A percentile compares a stretch with the other conserved stretches of the same genome.
Evolutionary conservation across 129 eudicot species (phyloP).

Genomic region (Helianthus annuus): DNA sequence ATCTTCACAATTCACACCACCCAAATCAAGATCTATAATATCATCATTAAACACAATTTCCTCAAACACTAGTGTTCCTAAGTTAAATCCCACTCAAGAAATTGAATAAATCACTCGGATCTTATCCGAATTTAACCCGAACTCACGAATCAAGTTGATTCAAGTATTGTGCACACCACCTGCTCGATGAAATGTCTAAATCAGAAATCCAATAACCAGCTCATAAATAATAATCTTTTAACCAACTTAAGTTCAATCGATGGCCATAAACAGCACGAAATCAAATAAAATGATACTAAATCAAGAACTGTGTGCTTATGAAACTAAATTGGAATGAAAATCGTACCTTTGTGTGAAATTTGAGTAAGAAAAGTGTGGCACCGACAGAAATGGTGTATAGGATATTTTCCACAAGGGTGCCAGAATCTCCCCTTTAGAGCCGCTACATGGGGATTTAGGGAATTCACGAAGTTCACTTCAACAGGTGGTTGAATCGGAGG

Average conservation of each 20-base stretch:
- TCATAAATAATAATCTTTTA: not conserved
- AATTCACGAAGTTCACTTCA: too few species aligned
- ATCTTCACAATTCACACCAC: too few species aligned
- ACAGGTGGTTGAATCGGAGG: too few species aligned
- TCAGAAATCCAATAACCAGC: not conserved
- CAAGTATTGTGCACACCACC: slow-evolving; percentile 19
- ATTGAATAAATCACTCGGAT: not conserved
- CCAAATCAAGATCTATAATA: slow-evolving; percentile 21
- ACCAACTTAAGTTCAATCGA: not conserved
- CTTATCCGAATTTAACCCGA: slow-evolving; percentile 8
- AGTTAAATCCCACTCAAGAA: not conserved
- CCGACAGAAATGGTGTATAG: slow-evolving; percentile 20
- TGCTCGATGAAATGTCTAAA: slow-evolving; percentile 26
- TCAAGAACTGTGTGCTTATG: not conserved
- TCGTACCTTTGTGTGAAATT: slow-evolving; percentile 21
- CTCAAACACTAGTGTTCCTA: slow-evolving; percentile 22
- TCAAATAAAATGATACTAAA: not conserved
- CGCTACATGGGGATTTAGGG: too few species aligned
- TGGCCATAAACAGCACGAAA: not conserved
- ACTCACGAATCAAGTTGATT: slow-evolving; percentile 2
- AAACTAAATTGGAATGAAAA: not conserved
- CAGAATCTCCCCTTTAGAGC: too few species aligned
- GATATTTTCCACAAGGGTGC: too few species aligned
- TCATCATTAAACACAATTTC: slow-evolving; percentile 21
- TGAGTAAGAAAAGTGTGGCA: not conserved